Conservation (phyloP, 2,329 filamentous ascomycete species). For the Keithomyces neogunnii region DNA sequence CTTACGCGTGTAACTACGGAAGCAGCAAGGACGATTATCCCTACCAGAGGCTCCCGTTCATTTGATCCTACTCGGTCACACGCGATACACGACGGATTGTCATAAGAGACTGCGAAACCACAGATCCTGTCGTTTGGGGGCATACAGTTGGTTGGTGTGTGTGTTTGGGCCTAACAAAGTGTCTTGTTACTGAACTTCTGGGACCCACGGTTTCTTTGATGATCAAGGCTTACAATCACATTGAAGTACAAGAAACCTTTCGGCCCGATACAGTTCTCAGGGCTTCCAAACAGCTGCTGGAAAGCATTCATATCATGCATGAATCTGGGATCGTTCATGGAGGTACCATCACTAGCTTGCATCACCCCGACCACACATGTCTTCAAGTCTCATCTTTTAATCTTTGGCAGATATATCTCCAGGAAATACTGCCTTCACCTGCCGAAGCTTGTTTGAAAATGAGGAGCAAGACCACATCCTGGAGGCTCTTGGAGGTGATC, state of each 20-base stretch:
- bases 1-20: too few relatives aligned
- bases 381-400: background rate
- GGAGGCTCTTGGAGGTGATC: background rate
- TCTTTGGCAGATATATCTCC: slow-evolving; percentile 6
- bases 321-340: slow-evolving; percentile 6
- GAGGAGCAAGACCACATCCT: background rate
- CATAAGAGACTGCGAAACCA: too few relatives aligned
- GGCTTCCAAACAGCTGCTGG: slow-evolving; percentile 5
- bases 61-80: too few relatives aligned
- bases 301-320: slow-evolving; percentile 1
- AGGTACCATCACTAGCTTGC: slow-evolving; percentile 1
- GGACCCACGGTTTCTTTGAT: slow-evolving; percentile 3
- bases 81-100: too few relatives aligned
- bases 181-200: slow-evolving; percentile 7
- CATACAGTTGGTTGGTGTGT: too few relatives aligned
- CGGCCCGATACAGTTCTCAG: slow-evolving; percentile 5
- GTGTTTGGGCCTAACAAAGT: too few relatives aligned
- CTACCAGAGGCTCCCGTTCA: too few relatives aligned
- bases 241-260: background rate
- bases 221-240: background rate
- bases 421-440: slow-evolving; percentile 5
- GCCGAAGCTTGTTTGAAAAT: background rate
- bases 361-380: background rate
- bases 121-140: too few relatives aligned
- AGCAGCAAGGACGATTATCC: too few relatives aligned